Evolutionary conservation across 208 protist species (phyloP).

Genomic region (Leishmania major): DNA sequence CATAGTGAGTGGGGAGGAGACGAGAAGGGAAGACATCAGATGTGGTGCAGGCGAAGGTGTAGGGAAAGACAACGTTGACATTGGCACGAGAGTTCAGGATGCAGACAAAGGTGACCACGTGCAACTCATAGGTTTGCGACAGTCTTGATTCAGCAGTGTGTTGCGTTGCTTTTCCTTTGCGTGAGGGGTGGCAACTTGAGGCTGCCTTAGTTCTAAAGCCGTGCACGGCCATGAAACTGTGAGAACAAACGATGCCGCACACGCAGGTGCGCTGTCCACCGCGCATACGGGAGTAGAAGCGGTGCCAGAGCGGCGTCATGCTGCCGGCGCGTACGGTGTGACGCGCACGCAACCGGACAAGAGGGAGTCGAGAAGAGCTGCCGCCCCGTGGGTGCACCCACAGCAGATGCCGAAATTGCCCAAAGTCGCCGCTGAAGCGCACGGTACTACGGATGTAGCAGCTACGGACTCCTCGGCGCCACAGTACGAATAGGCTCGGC

Average conservation of each 20-base stretch:
- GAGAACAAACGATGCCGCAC: not conserved
- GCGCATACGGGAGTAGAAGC: not conserved
- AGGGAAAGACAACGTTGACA: not conserved
- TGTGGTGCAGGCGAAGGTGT: not conserved
- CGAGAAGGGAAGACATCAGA: not conserved
- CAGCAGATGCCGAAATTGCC: slow-evolving; percentile 27
- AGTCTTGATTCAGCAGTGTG: not conserved
- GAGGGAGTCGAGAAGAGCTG: slow-evolving; percentile 1
- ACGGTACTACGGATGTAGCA: slow-evolving; percentile 44
- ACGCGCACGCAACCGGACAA: slow-evolving; percentile 2
- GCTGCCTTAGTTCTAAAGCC: not conserved
- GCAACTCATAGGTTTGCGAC: not conserved
- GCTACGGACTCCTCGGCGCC: slow-evolving; percentile 6
- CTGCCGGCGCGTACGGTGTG: not conserved
- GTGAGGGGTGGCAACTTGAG: not conserved
- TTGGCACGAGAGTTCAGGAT: not conserved
- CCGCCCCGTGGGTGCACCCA: slow-evolving; percentile 1
- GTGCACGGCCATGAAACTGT: not conserved
- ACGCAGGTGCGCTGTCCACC: not conserved
- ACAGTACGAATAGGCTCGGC: no score
- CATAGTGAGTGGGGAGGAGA: not conserved
- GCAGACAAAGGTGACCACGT: not conserved
- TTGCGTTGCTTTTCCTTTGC: not conserved
- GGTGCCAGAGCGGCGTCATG: not conserved
- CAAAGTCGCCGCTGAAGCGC: slow-evolving; percentile 19